A percentile compares a stretch with the other conserved stretches of the same genome.
Evolutionary conservation across 2,329 filamentous ascomycete genomes (phyloP).

Genomic region (Fusarium brevicatenulatum): DNA sequence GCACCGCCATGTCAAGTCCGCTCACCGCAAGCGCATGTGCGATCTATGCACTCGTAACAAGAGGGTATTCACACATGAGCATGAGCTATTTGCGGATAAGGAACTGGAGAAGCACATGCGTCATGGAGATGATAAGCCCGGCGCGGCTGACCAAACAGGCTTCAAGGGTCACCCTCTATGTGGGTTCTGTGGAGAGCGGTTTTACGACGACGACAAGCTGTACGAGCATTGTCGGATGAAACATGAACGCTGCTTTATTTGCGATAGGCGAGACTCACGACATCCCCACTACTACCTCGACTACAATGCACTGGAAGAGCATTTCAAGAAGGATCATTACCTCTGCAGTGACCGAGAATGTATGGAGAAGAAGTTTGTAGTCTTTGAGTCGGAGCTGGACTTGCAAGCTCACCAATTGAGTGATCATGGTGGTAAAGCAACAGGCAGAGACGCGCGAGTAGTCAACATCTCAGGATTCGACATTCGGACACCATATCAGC

Average conservation of each 20-base stretch:
- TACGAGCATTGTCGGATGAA: conserved; percentile 93
- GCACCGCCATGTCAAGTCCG: conserved; percentile 80
- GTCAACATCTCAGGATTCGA: conserved; percentile 92
- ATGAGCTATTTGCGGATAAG: conserved; percentile 85
- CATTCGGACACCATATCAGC: conserved; percentile 76
- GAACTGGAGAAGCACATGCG: conserved; percentile 90
- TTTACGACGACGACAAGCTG: conserved; percentile 95
- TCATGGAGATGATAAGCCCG: conserved; percentile 89
- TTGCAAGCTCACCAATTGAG: conserved; percentile 92
- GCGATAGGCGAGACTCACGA: conserved; percentile 75
- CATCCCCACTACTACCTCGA: conserved; percentile 91
- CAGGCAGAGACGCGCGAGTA: conserved; percentile 80
- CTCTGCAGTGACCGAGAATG: conserved; percentile 87
- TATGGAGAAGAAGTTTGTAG: conserved; percentile 95
- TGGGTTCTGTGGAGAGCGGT: conserved; percentile 88
- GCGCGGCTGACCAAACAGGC: conserved; percentile 89
- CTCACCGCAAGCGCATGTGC: conserved; percentile 89
- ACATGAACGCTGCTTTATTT: conserved; percentile 95
- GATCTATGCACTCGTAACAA: conserved; percentile 93
- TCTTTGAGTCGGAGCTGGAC: conserved; percentile 95
- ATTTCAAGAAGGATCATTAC: conserved; percentile 90
- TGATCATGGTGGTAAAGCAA: conserved; percentile 86
- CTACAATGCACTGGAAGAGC: conserved; percentile 85
- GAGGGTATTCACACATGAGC: conserved; percentile 98
- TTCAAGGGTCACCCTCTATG: conserved; percentile 97